Base-by-base conservation (phyloP, 345 rosid genomes). In the Pistacia atlantica region DNA sequence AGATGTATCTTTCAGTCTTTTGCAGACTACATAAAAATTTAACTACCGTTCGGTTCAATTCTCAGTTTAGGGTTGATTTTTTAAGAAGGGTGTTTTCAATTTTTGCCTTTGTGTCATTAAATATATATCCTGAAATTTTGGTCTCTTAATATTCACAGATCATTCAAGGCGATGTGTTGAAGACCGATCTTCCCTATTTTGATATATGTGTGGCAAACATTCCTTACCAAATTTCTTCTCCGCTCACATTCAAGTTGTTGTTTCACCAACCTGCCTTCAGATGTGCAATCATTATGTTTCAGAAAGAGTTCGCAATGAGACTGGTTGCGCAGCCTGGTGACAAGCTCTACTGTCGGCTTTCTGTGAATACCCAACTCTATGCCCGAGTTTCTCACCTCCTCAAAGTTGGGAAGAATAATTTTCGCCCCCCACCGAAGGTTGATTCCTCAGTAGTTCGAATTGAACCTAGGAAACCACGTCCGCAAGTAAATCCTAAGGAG, bases 361-460 rank as follows among this genome's bases (percentile, higher is more conserved):
- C 98, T 13, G 96, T 86, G 18, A 95, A 95, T 81, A 83, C 93
- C 66, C 99, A 95, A 78, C 90, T 95, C 2, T 86, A 91, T 60
- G 94, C 99, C 35, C 89, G 97, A 74, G 98, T 91, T 48, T 90
- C 86, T 12, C 98, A 93, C 75, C 93, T 95, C 8, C 98, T 95
- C 77, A 95, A 93, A 86, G 97, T 93, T 1, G 99, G 98, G 38
- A 95, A 87, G 85, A 95, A 95, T 83, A 95, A 95, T 78, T 95
- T 91, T 85, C 91, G 97, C 35, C 99, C 99, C 1, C 98, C 99
- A 0, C 98, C 98, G 0, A 95, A 95, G 83, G 99, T 95, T 28
- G 99, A 95, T 74, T 95, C 98, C 25, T 93, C 99, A 7, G 97
- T 95, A 11, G 99, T 95, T 69, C 78, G 99, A 20, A 91, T 95